Evolutionary conservation across 129 eudicot species (phyloP).

Genomic region (Flaveria trinervia): DNA sequence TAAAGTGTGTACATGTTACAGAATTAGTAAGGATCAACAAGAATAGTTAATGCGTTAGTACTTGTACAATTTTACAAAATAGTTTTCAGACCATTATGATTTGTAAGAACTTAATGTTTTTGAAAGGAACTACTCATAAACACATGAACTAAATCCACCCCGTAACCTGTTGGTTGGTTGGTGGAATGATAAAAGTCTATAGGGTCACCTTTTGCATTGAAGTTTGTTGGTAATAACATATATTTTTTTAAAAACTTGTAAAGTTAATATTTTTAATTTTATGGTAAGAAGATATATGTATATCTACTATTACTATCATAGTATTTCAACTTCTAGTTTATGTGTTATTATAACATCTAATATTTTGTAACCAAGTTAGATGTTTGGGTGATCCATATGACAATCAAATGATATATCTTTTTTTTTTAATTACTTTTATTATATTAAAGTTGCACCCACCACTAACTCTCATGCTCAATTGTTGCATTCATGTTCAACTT

Average conservation of each 20-base stretch:
- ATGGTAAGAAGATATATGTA: neutral
- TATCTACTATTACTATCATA: too few species aligned
- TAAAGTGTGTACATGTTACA: neutral
- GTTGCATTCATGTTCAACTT: too few species aligned
- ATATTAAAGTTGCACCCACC: too few species aligned
- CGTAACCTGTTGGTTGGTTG: neutral
- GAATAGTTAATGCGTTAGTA: neutral
- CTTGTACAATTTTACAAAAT: neutral
- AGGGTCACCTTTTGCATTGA: neutral
- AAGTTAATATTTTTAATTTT: neutral
- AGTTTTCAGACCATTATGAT: too few species aligned
- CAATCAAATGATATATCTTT: too few species aligned
- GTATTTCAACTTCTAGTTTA: too few species aligned
- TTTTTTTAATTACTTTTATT: too few species aligned
- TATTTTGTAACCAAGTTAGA: too few species aligned
- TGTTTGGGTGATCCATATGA: too few species aligned
- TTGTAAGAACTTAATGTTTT: neutral
- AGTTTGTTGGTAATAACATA: neutral
- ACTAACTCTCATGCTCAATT: too few species aligned
- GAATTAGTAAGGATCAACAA: neutral
- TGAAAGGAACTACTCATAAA: neutral
- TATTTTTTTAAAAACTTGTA: neutral
- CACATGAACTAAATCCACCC: neutral
- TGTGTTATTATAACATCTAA: too few species aligned
- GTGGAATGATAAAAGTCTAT: neutral